phyloP scores from a whole-genome alignment of 1,284 basidiomycete genomes.

The Puccinia novopanici region DNA sequence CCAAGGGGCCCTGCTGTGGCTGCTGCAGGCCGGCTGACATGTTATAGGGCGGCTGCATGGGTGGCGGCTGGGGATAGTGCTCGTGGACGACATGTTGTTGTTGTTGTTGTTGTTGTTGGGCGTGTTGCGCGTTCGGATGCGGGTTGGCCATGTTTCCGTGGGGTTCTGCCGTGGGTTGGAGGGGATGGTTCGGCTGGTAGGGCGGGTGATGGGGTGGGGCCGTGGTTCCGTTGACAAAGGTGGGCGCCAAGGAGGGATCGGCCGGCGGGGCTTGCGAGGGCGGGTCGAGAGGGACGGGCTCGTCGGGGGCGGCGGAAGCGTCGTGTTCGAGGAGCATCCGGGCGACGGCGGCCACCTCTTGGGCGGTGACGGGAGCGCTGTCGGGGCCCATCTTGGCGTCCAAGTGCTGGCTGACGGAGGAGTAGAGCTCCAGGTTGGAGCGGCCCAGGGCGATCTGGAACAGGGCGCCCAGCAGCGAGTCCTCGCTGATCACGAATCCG shows the following conservation, averaged over 20 bases:
- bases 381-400: neutral
- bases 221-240: neutral
- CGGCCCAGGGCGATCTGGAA: slow-evolving; percentile 37
- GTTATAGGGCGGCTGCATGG: neutral
- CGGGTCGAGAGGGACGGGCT: neutral
- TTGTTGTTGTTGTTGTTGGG: no score
- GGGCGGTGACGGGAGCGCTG: neutral
- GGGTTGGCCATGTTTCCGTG: no score
- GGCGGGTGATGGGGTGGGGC: no score
- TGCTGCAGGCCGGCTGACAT: neutral
- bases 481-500: slow-evolving; percentile 15
- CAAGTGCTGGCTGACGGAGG: slow-evolving; percentile 15
- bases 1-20: neutral
- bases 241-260: no score
- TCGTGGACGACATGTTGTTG: neutral
- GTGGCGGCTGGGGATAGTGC: neutral
- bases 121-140: neutral
- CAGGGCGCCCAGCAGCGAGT: slow-evolving; percentile 25
- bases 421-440: slow-evolving; percentile 22
- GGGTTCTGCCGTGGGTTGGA: no score
- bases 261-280: neutral
- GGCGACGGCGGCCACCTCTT: slow-evolving; percentile 21
- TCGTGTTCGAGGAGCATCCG: slow-evolving; percentile 5
- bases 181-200: no score
- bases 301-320: neutral